Base-by-base conservation (phyloP, 768 basidiomycete species). In the Lactarius psammicola region DNA sequence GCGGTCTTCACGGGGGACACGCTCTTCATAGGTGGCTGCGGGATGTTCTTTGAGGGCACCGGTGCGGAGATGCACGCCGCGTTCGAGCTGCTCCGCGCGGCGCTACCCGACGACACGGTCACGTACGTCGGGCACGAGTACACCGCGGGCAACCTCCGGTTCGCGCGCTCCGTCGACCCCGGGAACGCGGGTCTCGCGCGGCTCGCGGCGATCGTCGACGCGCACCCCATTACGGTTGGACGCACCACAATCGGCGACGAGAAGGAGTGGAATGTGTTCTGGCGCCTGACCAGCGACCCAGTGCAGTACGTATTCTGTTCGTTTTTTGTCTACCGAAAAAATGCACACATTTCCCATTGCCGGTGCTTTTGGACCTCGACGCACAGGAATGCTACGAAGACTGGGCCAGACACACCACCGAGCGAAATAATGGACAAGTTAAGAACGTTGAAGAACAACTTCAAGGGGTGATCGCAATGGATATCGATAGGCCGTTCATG, bases 1-100 rank as follows among this genome's bases (percentile, higher is more conserved):
- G 89, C 81, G 18, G 92, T 98, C 42, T 96, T 98, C 77, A 97
- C 96, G 0, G 96, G 96, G 18, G 94, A 97, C 74, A 97, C 94
- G 1, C 85, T 97, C 61, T 96, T 97, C 80, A 80, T 84, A 75
- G 89, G 81, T 31, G 94, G 94, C 10, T 95, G 92, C 74, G 96
- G 96, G 31, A 86, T 94, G 30, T 98, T 98, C 85, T 97, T 97
- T 74, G 95, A 98, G 74, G 92, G 93, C 56, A 84, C 82, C 2
- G 88, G 83, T 18, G 77, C 80, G 17, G 83, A 94, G 76, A 98
- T 98, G 96, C 81, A 90, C 71, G 76, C 80, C 0, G 88, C 95
- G 2, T 78, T 90, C 6, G 81, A 81, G 33, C 86, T 90, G 72
- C 81, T 98, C 63, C 87, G 80, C 15, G 82, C 82, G 0, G 82